Evolutionary conservation across 352 stramenopile genomes (phyloP).

Genomic region (Phytophthora constricta): DNA sequence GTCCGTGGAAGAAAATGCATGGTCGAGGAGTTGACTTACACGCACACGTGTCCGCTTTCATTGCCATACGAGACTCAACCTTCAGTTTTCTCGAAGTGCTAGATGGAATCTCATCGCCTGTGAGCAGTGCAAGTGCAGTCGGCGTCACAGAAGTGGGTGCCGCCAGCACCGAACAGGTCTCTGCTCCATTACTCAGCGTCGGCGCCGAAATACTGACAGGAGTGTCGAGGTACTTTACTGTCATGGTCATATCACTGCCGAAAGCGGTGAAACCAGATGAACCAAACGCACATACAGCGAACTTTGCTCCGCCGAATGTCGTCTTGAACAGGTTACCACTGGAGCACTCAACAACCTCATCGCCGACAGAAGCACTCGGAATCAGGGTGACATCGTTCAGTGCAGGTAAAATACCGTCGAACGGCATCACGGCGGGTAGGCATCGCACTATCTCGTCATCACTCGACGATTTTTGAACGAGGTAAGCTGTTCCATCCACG

Average conservation of each 20-base stretch:
- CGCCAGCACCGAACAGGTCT: constrained; percentile 10
- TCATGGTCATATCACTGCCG: constrained; percentile 40
- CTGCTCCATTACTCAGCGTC: background rate
- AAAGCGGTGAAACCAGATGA: constrained; percentile 34
- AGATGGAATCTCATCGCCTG: constrained; percentile 4
- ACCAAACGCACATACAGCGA: constrained; percentile 33
- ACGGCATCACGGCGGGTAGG: constrained; percentile 28
- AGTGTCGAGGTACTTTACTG: constrained; percentile 30
- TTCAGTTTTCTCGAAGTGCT: constrained; percentile 18
- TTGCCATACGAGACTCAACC: constrained; percentile 12
- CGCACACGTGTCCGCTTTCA: constrained; percentile 8
- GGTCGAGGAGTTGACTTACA: constrained; percentile 30
- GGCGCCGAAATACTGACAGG: background rate
- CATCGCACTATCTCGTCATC: constrained; percentile 22
- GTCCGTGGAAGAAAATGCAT: constrained; percentile 31
- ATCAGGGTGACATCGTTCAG: constrained; percentile 21
- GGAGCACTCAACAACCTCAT: constrained; percentile 24
- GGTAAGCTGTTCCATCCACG: constrained; percentile 32
- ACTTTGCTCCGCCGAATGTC: constrained; percentile 26
- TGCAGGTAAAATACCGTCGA: constrained; percentile 37
- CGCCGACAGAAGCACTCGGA: constrained; percentile 16
- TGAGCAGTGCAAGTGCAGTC: constrained; percentile 21
- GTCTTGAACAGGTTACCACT: constrained; percentile 37
- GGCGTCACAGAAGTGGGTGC: constrained; percentile 10
- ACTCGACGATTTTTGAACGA: constrained; percentile 9